A percentile compares a stretch with the other conserved stretches of the same genome.
phyloP scores from a whole-genome alignment of 257 asterid genomes.

The Solanum dulcamara region DNA sequence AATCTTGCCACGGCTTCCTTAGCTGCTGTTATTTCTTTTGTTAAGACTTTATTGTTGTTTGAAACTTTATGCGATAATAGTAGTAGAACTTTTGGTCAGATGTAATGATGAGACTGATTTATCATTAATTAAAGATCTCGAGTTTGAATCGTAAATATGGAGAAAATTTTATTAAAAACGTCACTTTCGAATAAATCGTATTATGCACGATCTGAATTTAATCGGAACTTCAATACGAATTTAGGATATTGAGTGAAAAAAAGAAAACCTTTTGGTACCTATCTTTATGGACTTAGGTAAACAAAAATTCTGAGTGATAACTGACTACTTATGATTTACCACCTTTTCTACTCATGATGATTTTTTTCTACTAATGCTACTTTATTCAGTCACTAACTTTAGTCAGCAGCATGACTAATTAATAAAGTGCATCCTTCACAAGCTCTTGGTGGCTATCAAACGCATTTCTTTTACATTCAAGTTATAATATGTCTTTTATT shows the following conservation, averaged over 20 bases:
- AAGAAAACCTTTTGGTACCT: too few relatives aligned
- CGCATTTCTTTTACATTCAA: neutral
- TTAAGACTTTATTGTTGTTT: neutral
- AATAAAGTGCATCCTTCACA: neutral
- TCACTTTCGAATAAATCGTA: too few relatives aligned
- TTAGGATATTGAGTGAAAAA: too few relatives aligned
- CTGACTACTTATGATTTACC: neutral
- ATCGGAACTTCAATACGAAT: too few relatives aligned
- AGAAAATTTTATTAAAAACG: too few relatives aligned
- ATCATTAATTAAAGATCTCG: too few relatives aligned
- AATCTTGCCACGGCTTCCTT: neutral
- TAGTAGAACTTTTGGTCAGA: neutral
- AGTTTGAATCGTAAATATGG: too few relatives aligned
- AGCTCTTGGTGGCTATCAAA: neutral
- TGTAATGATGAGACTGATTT: too few relatives aligned
- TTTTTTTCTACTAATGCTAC: neutral
- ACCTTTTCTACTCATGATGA: neutral
- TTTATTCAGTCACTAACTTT: too few relatives aligned
- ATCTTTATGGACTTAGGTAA: neutral
- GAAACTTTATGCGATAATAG: neutral
- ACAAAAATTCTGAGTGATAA: neutral
- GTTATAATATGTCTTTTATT: neutral
- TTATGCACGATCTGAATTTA: too few relatives aligned
- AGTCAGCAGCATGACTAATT: neutral
- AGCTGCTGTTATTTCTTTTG: neutral